These are phyloP conservation scores for Calophaca sinica DNA, from an alignment of 306 rosid genomes.

Conservation along the genomic window DNA sequence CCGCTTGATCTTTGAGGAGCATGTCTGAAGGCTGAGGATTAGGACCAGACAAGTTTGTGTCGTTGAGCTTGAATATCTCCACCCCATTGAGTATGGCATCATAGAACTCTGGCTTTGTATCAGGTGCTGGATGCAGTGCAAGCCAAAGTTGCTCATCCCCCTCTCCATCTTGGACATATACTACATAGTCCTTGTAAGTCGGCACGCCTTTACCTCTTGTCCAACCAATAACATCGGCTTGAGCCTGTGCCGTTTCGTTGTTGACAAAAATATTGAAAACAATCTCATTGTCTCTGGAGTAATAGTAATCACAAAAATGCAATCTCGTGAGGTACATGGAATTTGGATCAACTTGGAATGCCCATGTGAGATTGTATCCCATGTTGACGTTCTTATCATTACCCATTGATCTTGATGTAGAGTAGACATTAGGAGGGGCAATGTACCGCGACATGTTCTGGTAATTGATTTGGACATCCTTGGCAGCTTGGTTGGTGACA, in stretches of 20 bases:
- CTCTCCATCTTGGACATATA: slow-evolving; percentile 39
- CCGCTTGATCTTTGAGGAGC: slow-evolving; percentile 30
- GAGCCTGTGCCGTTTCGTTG: slow-evolving; percentile 55
- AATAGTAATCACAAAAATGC: slow-evolving; percentile 58
- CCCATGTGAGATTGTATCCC: slow-evolving; percentile 61
- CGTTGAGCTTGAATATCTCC: slow-evolving; percentile 65
- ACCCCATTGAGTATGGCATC: slow-evolving; percentile 61
- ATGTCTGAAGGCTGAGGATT: slow-evolving; percentile 61
- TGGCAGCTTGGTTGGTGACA: slow-evolving; percentile 41
- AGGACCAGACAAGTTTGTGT: slow-evolving; percentile 60
- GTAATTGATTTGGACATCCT: slow-evolving; percentile 46
- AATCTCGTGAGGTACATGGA: slow-evolving; percentile 57
- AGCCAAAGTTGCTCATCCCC: slow-evolving; percentile 51
- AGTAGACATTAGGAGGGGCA: slow-evolving; percentile 57
- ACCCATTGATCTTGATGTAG: slow-evolving; percentile 63
- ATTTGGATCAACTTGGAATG: slow-evolving; percentile 60
- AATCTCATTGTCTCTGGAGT: slow-evolving; percentile 43
- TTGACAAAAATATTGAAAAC: slow-evolving; percentile 54
- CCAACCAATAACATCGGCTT: slow-evolving; percentile 58
- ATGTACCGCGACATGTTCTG: slow-evolving; percentile 39
- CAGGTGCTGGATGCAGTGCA: slow-evolving; percentile 52
- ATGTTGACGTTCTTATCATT: slow-evolving; percentile 8
- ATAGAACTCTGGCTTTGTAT: slow-evolving; percentile 46
- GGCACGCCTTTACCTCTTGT: slow-evolving; percentile 50
- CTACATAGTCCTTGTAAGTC: slow-evolving; percentile 51